A percentile compares a stretch with the other conserved stretches of the same genome.
Evolutionary conservation across 2,329 filamentous ascomycete genomes (phyloP).

Genomic region (Cordyceps militaris): DNA sequence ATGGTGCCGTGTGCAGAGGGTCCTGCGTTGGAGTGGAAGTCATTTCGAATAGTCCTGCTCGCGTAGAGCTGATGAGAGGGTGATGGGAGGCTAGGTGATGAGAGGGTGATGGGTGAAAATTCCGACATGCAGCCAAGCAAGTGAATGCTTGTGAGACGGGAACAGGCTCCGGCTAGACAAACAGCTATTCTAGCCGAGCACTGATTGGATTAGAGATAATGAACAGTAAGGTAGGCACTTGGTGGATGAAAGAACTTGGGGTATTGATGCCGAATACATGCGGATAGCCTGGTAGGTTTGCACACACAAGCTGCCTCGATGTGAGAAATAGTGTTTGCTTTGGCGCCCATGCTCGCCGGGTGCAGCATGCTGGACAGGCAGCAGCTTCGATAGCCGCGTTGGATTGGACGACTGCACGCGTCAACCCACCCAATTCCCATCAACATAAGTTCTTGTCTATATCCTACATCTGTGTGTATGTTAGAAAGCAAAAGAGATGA

Average conservation of each 20-base stretch:
- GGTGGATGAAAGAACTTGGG: too few species aligned
- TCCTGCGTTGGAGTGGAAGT: not conserved
- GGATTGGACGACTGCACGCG: too few species aligned
- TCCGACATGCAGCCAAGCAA: not conserved
- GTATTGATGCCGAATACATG: not conserved
- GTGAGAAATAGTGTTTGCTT: not conserved
- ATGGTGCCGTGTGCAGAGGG: not conserved
- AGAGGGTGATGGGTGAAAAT: not conserved
- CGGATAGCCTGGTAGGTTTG: not conserved
- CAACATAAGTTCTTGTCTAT: too few species aligned
- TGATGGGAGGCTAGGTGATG: not conserved
- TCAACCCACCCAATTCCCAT: too few species aligned
- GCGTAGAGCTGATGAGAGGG: not conserved
- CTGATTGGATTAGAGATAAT: too few species aligned
- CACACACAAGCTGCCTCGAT: not conserved
- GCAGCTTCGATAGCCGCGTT: too few species aligned
- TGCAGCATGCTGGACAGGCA: too few species aligned
- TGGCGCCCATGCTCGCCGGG: not conserved
- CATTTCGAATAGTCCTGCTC: not conserved
- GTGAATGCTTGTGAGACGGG: not conserved
- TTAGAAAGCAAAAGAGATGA: not conserved
- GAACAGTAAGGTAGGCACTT: too few species aligned
- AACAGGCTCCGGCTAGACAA: not conserved
- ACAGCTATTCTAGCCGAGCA: not conserved
- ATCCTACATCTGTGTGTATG: too few species aligned